Evolutionary conservation across 2,329 filamentous ascomycete genomes (phyloP), one percentile per base, ranked within the genome.

Genomic region (Byssothecium circinans): DNA sequence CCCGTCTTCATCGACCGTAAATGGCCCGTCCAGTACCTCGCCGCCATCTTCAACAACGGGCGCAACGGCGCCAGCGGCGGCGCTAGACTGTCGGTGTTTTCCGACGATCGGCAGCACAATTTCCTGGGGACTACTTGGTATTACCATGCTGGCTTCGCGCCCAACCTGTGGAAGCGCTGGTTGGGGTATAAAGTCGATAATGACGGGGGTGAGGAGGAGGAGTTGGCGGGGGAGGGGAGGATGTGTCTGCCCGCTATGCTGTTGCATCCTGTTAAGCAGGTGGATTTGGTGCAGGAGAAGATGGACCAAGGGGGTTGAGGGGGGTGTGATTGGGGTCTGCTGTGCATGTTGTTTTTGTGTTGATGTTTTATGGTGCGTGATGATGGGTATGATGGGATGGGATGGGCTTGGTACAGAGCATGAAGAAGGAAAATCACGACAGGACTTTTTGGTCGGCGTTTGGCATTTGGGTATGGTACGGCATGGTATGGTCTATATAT

Each of bases 101-200:
- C 57, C 0, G 78, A 80, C 20, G 77, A 79, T 47, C 60, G 76
- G 1, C 77, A 81, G 62, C 77, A 80, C 53, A 80, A 80, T 45
- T 81, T 81, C 57, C 55, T 73, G 0, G 78, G 78, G 2, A 75
- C 74, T 8, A 80, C 71, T 2, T 81, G 78, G 75, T 81, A 81
- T 56, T 80, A 79, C 45, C 70, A 81, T 49, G 76, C 78, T 1
- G 77, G 74, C 0, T 78, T 78, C 50, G 73, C 77, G 10, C 74
- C 75, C 4, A 81, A 81, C 57, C 50, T 83, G 25, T 83, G 78
- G 76, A 77, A 77, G 60, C 58, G 80, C 8, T 83, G 80, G 80
- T 59, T 82, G 32, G 80, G 80, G 0, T 77, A 76, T 48, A 75
- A 73, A 47, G 75, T 79, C n/a, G 76, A 79, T 54, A 72, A 72